phyloP scores from a whole-genome alignment of 2,329 filamentous ascomycete genomes.

The Aspergillus novofumigatus region DNA sequence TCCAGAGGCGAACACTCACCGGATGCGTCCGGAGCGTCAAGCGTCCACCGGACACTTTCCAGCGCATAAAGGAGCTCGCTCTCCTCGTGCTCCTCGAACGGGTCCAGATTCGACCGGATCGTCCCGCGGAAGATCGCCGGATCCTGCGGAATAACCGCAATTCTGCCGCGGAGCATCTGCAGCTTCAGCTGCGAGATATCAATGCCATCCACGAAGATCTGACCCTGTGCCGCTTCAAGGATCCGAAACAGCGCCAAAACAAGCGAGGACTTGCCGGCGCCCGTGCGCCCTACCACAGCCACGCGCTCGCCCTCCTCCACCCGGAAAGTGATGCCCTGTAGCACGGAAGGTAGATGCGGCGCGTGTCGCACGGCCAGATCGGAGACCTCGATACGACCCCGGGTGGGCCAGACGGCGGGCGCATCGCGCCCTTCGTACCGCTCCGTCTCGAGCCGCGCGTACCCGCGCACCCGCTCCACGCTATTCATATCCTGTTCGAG shows the following conservation, averaged over 20 bases:
- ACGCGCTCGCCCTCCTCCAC: conserved; percentile 21
- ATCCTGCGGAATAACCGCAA: conserved; percentile 79
- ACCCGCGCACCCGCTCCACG: conserved; percentile 68
- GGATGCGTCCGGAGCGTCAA: no score
- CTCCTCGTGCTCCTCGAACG: conserved; percentile 67
- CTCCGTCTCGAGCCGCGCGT: conserved; percentile 65
- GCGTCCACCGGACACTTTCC: conserved; percentile 60
- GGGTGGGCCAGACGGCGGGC: conserved; percentile 63
- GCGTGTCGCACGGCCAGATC: conserved; percentile 70
- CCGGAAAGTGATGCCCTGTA: conserved; percentile 18
- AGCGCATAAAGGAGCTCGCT: conserved; percentile 65
- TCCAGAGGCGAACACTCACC: no score
- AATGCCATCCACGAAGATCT: conserved; percentile 23
- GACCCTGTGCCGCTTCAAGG: conserved; percentile 19
- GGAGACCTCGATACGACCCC: conserved; percentile 66
- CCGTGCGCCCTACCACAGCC: conserved; percentile 28
- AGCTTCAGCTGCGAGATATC: conserved; percentile 45
- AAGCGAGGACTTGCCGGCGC: conserved; percentile 27
- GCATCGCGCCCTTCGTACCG: conserved; percentile 58
- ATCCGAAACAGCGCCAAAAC: conserved; percentile 23
- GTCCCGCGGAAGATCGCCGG: conserved; percentile 78
- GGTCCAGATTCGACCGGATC: conserved; percentile 70
- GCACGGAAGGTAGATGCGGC: conserved; percentile 53
- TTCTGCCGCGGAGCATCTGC: conserved; percentile 61
- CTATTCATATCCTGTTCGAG: conserved; percentile 64